Percentiles rank a stretch among this genome's conserved stretches.
These are phyloP conservation scores for Aspergillus cavernicola DNA, from an alignment of 495 filamentous ascomycete genomes.

Conservation along the genomic window DNA sequence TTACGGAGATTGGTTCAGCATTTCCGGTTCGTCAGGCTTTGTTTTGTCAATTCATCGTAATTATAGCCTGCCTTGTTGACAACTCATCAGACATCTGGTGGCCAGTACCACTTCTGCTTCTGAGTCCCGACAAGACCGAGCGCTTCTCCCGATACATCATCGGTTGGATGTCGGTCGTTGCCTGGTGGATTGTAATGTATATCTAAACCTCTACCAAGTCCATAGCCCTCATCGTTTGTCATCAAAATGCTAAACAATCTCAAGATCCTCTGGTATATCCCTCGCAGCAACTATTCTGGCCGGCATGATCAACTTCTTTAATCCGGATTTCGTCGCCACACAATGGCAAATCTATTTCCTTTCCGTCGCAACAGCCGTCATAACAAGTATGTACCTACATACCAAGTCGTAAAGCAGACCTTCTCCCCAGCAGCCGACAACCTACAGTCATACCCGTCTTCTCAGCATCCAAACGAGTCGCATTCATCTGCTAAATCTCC, in stretches of 20 bases:
- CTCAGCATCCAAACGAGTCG: constrained; percentile 14
- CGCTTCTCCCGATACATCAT: constrained; percentile 24
- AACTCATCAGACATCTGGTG: constrained; percentile 8
- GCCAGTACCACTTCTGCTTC: constrained; percentile 33
- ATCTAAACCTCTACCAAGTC: too few relatives aligned
- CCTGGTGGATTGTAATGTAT: constrained; percentile 33
- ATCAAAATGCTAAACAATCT: background rate
- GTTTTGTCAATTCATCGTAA: background rate
- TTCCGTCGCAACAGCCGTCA: constrained; percentile 16
- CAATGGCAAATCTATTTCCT: constrained; percentile 31
- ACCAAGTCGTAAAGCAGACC: too few relatives aligned
- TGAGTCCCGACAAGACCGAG: constrained; percentile 19
- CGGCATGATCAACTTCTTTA: constrained; percentile 26
- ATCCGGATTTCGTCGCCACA: constrained; percentile 14
- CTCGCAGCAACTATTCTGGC: constrained; percentile 12
- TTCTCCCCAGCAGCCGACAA: background rate
- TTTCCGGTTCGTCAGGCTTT: constrained; percentile 20
- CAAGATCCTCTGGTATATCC: constrained; percentile 24
- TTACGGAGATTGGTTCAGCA: constrained; percentile 24
- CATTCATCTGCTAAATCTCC: constrained; percentile 14
- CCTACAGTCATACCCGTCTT: constrained; percentile 24
- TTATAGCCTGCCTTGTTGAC: background rate
- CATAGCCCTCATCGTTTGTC: too few relatives aligned
- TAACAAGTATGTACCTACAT: constrained; percentile 4
- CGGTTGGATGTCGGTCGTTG: constrained; percentile 37